These are phyloP conservation scores for Sporothrix humicola DNA, from an alignment of 2,329 filamentous ascomycete genomes.

Conservation along the genomic window DNA sequence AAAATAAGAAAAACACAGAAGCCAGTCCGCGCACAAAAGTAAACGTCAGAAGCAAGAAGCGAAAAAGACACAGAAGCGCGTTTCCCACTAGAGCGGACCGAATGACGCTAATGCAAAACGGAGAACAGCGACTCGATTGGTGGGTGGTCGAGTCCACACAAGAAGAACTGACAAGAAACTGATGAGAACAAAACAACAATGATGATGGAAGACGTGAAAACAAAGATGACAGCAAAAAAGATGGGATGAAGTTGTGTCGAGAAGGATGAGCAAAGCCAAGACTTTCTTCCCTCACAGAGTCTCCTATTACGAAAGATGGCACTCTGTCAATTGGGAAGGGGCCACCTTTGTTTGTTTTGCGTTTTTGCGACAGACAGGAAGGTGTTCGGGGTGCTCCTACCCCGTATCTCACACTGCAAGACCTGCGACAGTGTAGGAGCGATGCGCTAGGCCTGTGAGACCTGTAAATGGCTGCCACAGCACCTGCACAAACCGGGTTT, in stretches of 20 bases:
- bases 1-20: neutral
- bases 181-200: neutral
- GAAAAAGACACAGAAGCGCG: conserved; percentile 15
- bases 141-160: neutral
- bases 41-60: conserved; percentile 11
- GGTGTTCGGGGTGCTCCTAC: conserved; percentile 7
- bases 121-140: conserved; percentile 8
- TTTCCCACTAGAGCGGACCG: conserved; percentile 5
- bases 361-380: neutral
- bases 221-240: neutral
- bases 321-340: conserved; percentile 20
- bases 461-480: neutral
- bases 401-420: neutral
- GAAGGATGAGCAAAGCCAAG: conserved; percentile 9
- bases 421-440: neutral
- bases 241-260: conserved; percentile 5
- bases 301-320: too few relatives aligned
- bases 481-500: neutral
- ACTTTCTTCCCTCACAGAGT: neutral
- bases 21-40: conserved; percentile 12
- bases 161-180: neutral
- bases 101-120: conserved; percentile 9
- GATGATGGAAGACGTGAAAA: neutral
- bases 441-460: neutral
- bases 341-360: conserved; percentile 22